These are phyloP conservation scores for Camellia sinensis DNA, from an alignment of 148 eudicot species.

Conservation along the genomic window DNA sequence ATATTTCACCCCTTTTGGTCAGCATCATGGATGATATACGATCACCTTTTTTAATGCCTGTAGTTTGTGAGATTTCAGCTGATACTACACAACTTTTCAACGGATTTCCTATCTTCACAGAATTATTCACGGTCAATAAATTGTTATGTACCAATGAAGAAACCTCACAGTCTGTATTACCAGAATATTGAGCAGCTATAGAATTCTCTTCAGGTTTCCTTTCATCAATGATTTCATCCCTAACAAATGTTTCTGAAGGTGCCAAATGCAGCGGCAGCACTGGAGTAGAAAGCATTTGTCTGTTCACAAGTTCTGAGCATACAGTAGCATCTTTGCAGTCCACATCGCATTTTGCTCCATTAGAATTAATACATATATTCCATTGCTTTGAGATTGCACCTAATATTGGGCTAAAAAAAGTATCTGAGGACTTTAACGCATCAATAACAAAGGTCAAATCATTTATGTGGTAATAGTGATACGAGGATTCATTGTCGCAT, in stretches of 20 bases:
- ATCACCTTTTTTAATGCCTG: conserved; percentile 21
- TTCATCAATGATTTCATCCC: conserved; percentile 27
- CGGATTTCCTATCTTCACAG: conserved; percentile 32
- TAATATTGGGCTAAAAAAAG: conserved; percentile 42
- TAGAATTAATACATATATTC: conserved; percentile 29
- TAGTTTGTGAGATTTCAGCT: conserved; percentile 57
- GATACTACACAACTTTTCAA: conserved; percentile 60
- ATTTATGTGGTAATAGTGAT: conserved; percentile 59
- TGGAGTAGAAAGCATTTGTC: conserved; percentile 18
- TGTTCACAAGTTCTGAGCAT: conserved; percentile 21
- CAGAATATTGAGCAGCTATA: conserved; percentile 24
- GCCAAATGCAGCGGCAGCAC: conserved; percentile 5
- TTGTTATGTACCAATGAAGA: conserved; percentile 16
- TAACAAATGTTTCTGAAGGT: conserved; percentile 23
- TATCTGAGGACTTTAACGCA: conserved; percentile 45
- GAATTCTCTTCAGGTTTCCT: conserved; percentile 23
- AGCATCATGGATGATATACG: conserved; percentile 14
- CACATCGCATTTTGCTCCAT: conserved; percentile 32
- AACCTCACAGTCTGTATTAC: conserved; percentile 25
- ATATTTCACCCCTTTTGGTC: conserved; percentile 21
- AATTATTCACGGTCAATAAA: conserved; percentile 20
- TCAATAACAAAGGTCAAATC: conserved; percentile 59
- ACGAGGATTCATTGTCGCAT: conserved; percentile 44
- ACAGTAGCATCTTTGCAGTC: conserved; percentile 23
- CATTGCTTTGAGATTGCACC: conserved; percentile 52